Percentiles rank a stretch among this genome's conserved stretches.
phyloP scores from a whole-genome alignment of 176 grass and related monocot genomes.

The Avena eriantha region DNA sequence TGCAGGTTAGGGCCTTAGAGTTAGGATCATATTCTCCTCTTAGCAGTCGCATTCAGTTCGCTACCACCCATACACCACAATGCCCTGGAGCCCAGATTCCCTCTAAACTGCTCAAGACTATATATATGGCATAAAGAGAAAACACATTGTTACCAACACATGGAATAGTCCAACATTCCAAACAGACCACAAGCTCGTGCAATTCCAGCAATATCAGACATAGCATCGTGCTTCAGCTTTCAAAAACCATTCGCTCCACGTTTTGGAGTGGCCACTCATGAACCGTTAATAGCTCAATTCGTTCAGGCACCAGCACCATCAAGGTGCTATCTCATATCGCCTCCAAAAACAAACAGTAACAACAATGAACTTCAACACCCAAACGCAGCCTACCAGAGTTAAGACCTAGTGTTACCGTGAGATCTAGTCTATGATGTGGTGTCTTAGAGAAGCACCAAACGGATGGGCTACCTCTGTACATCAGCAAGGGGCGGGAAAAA shows the following conservation, averaged over 20 bases:
- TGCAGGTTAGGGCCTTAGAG: conserved; percentile 35
- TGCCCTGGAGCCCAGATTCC: conserved; percentile 31
- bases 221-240: background rate
- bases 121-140: background rate
- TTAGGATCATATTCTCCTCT: conserved; percentile 66
- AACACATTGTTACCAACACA: background rate
- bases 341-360: background rate
- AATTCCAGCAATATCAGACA: background rate
- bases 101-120: background rate
- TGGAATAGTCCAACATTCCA: conserved; percentile 20
- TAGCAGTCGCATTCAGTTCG: conserved; percentile 31
- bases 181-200: background rate
- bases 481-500: background rate
- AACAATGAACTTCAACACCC: background rate
- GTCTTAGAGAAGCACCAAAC: background rate
- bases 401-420: background rate
- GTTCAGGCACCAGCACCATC: conserved; percentile 1
- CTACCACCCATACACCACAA: background rate
- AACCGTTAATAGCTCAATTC: background rate
- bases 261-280: background rate
- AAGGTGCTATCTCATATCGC: background rate
- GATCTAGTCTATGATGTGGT: background rate
- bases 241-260: background rate
- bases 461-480: background rate
- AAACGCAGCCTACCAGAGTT: background rate